phyloP scores from a whole-genome alignment of 805 yeast genomes.

The Cyberlindnera sargentensis region DNA sequence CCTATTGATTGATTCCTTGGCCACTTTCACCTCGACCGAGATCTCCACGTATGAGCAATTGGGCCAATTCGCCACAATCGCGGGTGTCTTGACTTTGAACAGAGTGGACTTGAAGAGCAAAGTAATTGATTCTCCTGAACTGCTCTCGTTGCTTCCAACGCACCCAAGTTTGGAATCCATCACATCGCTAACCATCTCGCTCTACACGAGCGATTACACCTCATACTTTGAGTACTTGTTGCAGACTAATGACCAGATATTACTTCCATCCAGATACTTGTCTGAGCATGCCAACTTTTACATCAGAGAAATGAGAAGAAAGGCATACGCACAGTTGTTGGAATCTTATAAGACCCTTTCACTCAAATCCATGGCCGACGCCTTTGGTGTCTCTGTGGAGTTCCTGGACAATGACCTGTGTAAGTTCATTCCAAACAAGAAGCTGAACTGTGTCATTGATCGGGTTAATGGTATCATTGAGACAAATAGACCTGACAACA shows the following conservation, averaged over 20 bases:
- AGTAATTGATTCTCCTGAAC: slow-evolving; percentile 90
- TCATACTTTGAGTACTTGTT: slow-evolving; percentile 71
- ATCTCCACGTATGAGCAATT: slow-evolving; percentile 83
- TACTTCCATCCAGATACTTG: slow-evolving; percentile 60
- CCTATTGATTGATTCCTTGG: slow-evolving; percentile 80
- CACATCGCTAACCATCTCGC: slow-evolving; percentile 72
- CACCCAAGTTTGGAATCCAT: slow-evolving; percentile 72
- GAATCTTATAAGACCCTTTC: slow-evolving; percentile 92
- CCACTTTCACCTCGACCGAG: slow-evolving; percentile 93
- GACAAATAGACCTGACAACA: slow-evolving; percentile 94
- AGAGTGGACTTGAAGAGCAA: slow-evolving; percentile 80
- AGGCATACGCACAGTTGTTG: slow-evolving; percentile 87
- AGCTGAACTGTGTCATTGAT: slow-evolving; percentile 92
- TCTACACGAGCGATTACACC: slow-evolving; percentile 84
- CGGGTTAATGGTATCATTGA: slow-evolving; percentile 91
- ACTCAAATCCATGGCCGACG: slow-evolving; percentile 86
- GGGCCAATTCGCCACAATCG: slow-evolving; percentile 78
- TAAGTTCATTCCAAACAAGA: slow-evolving; percentile 87
- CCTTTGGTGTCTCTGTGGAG: slow-evolving; percentile 83
- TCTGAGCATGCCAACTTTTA: slow-evolving; percentile 76
- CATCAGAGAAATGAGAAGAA: slow-evolving; percentile 88
- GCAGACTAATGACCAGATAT: slow-evolving; percentile 66
- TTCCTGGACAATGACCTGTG: slow-evolving; percentile 85
- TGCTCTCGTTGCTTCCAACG: slow-evolving; percentile 69
- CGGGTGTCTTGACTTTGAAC: slow-evolving; percentile 79